These are phyloP conservation scores for Neopestalotiopsis sp. DNA, from an alignment of 2,329 filamentous ascomycete species.

Conservation along the genomic window DNA sequence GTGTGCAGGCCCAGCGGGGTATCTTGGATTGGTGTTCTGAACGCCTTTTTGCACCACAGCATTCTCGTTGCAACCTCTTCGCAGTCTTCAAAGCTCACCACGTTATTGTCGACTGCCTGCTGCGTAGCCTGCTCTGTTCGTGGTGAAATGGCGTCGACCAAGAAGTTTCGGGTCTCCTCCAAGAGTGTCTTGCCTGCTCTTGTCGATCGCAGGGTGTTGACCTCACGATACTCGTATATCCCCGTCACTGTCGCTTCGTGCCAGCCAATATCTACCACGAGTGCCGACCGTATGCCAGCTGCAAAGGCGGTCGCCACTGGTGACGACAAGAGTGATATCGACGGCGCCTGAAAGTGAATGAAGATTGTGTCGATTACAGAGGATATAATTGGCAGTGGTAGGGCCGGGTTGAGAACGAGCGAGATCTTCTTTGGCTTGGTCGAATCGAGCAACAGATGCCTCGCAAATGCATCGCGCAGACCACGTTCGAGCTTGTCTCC, in stretches of 20 bases:
- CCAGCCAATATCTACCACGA: conserved; percentile 94
- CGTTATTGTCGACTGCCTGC: conserved; percentile 25
- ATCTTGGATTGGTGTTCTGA: conserved; percentile 31
- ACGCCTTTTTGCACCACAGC: conserved; percentile 72
- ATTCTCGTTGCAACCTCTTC: conserved; percentile 79
- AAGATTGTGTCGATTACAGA: conserved; percentile 80
- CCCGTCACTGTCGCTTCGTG: conserved; percentile 84
- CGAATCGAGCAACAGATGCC: conserved; percentile 72
- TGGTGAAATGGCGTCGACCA: conserved; percentile 52
- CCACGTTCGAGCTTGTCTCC: conserved; percentile 86
- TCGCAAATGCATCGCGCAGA: conserved; percentile 80
- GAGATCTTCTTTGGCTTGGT: conserved; percentile 72
- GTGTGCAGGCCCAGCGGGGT: conserved; percentile 49
- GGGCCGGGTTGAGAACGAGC: conserved; percentile 75
- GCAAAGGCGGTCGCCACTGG: conserved; percentile 76
- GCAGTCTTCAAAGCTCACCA: conserved; percentile 75
- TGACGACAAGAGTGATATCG: conserved; percentile 79
- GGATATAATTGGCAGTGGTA: conserved; percentile 80
- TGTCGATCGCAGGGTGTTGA: conserved; percentile 71
- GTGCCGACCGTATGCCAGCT: conserved; percentile 82
- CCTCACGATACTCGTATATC: conserved; percentile 89
- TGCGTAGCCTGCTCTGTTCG: conserved; percentile 26
- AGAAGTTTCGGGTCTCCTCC: conserved; percentile 68
- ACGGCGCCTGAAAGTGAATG: conserved; percentile 77
- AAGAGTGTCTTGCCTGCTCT: conserved; percentile 77